Conservation (phyloP, 2,329 filamentous ascomycete genomes). For the Fusarium keratoplasticum region DNA sequence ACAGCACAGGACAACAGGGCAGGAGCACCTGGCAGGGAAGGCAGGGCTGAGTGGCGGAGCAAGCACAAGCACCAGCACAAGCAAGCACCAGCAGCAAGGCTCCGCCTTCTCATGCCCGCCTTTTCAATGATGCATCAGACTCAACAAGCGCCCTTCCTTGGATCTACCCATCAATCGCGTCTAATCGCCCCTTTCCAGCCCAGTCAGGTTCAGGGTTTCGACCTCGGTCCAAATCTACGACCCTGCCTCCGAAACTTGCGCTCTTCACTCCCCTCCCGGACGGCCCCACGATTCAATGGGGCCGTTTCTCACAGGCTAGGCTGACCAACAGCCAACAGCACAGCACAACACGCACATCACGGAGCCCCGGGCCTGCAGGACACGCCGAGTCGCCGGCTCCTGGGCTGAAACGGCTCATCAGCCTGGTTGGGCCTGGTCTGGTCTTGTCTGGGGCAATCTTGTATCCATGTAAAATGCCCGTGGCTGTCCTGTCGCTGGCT, state of each 20-base stretch:
- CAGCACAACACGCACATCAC: not conserved
- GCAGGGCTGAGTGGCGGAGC: not conserved
- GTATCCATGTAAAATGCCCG: not conserved
- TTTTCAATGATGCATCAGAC: not conserved
- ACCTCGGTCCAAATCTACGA: not conserved
- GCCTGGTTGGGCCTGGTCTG: not conserved
- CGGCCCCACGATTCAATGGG: not conserved
- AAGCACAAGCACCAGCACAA: too few species aligned
- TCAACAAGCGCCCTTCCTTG: not conserved
- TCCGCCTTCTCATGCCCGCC: not conserved
- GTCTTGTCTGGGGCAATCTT: not conserved
- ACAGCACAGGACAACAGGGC: not conserved
- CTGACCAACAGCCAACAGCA: not conserved
- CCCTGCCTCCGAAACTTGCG: not conserved
- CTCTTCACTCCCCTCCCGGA: not conserved
- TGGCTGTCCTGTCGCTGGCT: not conserved
- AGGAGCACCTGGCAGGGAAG: not conserved
- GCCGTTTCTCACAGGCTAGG: not conserved
- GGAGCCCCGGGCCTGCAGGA: not conserved
- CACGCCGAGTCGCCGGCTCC: conserved; percentile 1
- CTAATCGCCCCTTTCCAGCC: not conserved
- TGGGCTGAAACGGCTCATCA: not conserved
- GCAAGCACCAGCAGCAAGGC: not conserved
- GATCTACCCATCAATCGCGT: not conserved
- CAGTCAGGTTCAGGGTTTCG: not conserved